phyloP scores from a whole-genome alignment of 768 basidiomycete species.

The Russula abietina region DNA sequence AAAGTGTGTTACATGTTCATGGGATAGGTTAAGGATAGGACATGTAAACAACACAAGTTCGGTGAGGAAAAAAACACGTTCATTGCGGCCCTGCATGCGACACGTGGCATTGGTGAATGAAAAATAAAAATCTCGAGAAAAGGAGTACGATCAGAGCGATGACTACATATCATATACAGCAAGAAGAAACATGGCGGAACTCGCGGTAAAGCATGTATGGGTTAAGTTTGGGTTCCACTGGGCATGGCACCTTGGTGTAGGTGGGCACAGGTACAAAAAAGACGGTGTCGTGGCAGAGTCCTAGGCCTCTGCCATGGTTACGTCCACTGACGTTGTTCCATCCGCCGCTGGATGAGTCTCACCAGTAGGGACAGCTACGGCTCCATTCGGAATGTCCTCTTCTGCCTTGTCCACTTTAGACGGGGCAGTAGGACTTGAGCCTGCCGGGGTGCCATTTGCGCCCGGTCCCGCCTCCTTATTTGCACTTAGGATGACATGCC shows the following conservation, averaged over 20 bases:
- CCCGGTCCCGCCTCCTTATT: conserved; percentile 25
- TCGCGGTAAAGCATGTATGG: conserved; percentile 11
- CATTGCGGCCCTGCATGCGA: conserved; percentile 10
- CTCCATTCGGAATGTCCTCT: conserved; percentile 14
- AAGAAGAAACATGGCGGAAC: conserved; percentile 14
- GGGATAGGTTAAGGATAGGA: not conserved
- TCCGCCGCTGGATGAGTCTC: conserved; percentile 13
- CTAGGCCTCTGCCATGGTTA: conserved; percentile 20
- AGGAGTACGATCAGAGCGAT: conserved; percentile 1
- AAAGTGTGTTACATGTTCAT: not conserved
- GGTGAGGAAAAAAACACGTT: conserved; percentile 6
- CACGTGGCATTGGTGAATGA: not conserved
- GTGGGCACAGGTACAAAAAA: not conserved
- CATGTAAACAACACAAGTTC: conserved; percentile 15
- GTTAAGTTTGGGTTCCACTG: conserved; percentile 9
- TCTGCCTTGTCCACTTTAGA: conserved; percentile 14
- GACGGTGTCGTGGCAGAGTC: not conserved
- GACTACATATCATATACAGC: conserved; percentile 22
- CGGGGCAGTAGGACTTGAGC: conserved; percentile 18
- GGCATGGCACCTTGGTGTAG: conserved; percentile 1
- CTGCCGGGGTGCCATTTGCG: conserved; percentile 16
- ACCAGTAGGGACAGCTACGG: not conserved
- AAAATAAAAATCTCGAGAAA: not conserved
- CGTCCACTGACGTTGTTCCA: conserved; percentile 21
- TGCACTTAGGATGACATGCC: conserved; percentile 50